Evolutionary conservation across 768 basidiomycete genomes (phyloP), one percentile per base, ranked within the genome.

Genomic region (Gloeopeniophorella convolvens): DNA sequence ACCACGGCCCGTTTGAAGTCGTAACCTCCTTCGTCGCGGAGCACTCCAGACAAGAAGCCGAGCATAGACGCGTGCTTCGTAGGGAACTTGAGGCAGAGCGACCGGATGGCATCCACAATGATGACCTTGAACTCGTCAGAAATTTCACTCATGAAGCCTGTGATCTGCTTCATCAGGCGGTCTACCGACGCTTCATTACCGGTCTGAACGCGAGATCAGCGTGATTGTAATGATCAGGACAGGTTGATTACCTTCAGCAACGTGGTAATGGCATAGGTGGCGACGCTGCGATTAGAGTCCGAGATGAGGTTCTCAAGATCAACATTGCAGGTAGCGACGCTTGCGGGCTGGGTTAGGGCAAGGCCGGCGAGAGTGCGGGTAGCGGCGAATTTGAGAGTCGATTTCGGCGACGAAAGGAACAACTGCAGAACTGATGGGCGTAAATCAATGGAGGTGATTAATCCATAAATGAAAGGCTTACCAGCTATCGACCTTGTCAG

Each of bases 101-200:
- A 92, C 43, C 96, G 89, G 65, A 99, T 93, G 50, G 96, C 96
- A 54, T 97, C 93, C 48, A 99, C 96, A 42, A 99, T 96, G 70
- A 99, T 96, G 65, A 98, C 94, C 74, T 97, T 98, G 80, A 99
- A 99, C 70, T 99, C 96, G 68, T 99, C 96, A 58, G 91, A 95
- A 69, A 99, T 98, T 68, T 99, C 96, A 50, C 85, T 79, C 94
- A 99, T 96, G 75, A 99, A 99, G 33, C 92, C 87, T 24, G 92
- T 89, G 58, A 99, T 99, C 69, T 98, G 95, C 67, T 97, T 98
- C 83, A 99, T 98, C 56, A 99, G 79, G 43, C 96, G 84, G 69
- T 99, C 96, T 31, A 99, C 96, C 1, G 94, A 98, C 6, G 93
- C 93, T 68, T 99, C 96, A 67, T 97, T 98, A 20, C 96, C 96